Evolutionary conservation across 2,329 filamentous ascomycete genomes (phyloP).

Genomic region (Curvularia lunata): DNA sequence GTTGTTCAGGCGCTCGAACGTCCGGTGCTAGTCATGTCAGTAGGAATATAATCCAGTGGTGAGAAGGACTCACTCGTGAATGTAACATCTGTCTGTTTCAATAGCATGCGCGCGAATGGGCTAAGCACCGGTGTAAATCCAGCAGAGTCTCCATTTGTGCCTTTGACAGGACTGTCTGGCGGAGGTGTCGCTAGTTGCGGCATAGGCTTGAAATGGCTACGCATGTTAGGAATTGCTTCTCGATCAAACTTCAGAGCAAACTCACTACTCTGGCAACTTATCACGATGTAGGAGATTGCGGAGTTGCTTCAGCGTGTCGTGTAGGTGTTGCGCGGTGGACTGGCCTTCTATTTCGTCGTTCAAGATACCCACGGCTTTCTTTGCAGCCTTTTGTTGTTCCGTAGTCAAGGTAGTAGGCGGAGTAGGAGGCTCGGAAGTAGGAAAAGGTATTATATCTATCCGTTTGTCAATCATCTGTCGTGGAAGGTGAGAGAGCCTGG

Average conservation of each 20-base stretch:
- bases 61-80: slow-evolving; percentile 40
- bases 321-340: slow-evolving; percentile 68
- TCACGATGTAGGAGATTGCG: slow-evolving; percentile 74
- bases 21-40: slow-evolving; percentile 31
- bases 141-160: slow-evolving; percentile 29
- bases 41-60: neutral
- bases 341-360: slow-evolving; percentile 71
- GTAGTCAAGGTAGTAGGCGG: slow-evolving; percentile 45
- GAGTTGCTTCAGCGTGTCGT: slow-evolving; percentile 75
- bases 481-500: slow-evolving; percentile 27
- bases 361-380: slow-evolving; percentile 67
- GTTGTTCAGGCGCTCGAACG: slow-evolving; percentile 16
- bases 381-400: slow-evolving; percentile 58
- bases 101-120: slow-evolving; percentile 62
- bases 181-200: slow-evolving; percentile 41
- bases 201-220: slow-evolving; percentile 43
- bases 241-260: slow-evolving; percentile 25
- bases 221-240: slow-evolving; percentile 18
- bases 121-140: slow-evolving; percentile 48
- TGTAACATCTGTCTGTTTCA: slow-evolving; percentile 51
- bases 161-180: slow-evolving; percentile 34
- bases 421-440: slow-evolving; percentile 50
- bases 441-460: slow-evolving; percentile 56
- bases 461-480: slow-evolving; percentile 24
- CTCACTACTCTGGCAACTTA: slow-evolving; percentile 72